Evolutionary conservation across 441 rosid genomes (phyloP), one percentile per base, ranked within the genome.

Genomic region (Pelargonium citronellum): DNA sequence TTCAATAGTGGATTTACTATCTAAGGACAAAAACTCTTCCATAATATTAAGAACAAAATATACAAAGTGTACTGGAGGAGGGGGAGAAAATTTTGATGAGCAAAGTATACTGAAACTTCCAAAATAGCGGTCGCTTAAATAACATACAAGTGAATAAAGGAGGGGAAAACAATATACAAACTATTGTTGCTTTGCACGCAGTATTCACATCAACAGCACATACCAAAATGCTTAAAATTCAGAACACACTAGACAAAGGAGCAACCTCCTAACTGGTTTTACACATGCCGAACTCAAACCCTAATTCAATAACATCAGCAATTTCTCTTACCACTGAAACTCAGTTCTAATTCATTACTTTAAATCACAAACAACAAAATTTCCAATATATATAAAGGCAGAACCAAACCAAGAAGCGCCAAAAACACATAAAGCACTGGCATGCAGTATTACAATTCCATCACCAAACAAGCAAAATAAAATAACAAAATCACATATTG

Each of bases 1-100:
- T 30, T 12, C 63, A 44, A 78, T 20, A 5, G 57, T 53, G 46
- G 70, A 8, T 57, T 37, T 10, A 57, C 63, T 57, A 57, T 57
- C 10, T 19, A 19, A 57, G 63, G 63, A 57, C 63, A 57, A 19
- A 16, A 57, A 57, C 10, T 20, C 3, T 6, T 0, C 63, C 27
- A 57, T 57, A 57, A 19, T 17, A 57, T 17, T 17, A 57, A 19
- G 22, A 57, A 9, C 2, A 7, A 3, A 57, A 57, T 5, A 55
- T 8, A 15, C 11, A 17, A 7, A 55, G 61, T 7, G 1, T 53
- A 53, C 20, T 7, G 22, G 16, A 20, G 60, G 15, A 7, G 6
- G 15, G 60, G 15, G 7, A 6, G 60, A 53, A 53, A n/a, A 53
- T 53, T 53, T 53, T n/a, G 60, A 53, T 53, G 60, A 53, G 60